These are phyloP conservation scores for Penicillium nucicola DNA, from an alignment of 495 filamentous ascomycete species.

Conservation along the genomic window DNA sequence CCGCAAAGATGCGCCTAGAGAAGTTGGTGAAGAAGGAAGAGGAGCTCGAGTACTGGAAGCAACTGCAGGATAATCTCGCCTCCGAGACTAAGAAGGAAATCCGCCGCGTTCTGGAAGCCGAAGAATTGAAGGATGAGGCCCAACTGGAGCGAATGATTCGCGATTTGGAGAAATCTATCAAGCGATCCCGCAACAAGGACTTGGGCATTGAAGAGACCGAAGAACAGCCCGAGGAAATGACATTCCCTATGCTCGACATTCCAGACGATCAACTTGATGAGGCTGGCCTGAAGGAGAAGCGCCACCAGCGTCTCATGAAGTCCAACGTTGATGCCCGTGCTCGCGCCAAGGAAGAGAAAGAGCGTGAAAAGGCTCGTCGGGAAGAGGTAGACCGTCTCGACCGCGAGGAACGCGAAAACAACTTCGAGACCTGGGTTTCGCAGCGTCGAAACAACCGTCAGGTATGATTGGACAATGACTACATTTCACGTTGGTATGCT, in stretches of 20 bases:
- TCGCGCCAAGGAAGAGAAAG: slow-evolving; percentile 92
- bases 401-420: slow-evolving; percentile 74
- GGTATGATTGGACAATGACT: slow-evolving; percentile 27
- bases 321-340: slow-evolving; percentile 88
- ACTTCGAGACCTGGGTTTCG: slow-evolving; percentile 83
- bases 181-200: slow-evolving; percentile 85
- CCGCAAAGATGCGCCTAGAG: slow-evolving; percentile 92
- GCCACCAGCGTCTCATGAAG: slow-evolving; percentile 87
- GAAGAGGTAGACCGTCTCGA: slow-evolving; percentile 82
- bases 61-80: slow-evolving; percentile 65
- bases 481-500: neutral
- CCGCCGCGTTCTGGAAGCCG: slow-evolving; percentile 77
- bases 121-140: slow-evolving; percentile 87
- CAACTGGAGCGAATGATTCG: slow-evolving; percentile 75
- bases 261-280: slow-evolving; percentile 93
- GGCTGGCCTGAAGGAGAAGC: slow-evolving; percentile 81
- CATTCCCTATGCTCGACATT: slow-evolving; percentile 83
- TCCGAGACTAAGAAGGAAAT: slow-evolving; percentile 83
- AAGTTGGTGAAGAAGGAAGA: slow-evolving; percentile 93
- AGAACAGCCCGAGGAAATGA: slow-evolving; percentile 68
- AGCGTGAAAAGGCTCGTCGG: slow-evolving; percentile 75
- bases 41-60: slow-evolving; percentile 89
- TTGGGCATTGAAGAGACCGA: slow-evolving; percentile 80
- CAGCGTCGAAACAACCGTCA: slow-evolving; percentile 74
- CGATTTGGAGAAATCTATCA: slow-evolving; percentile 85